Conservation (phyloP, 2,329 filamentous ascomycete genomes). For the Sclerotinia minor region DNA sequence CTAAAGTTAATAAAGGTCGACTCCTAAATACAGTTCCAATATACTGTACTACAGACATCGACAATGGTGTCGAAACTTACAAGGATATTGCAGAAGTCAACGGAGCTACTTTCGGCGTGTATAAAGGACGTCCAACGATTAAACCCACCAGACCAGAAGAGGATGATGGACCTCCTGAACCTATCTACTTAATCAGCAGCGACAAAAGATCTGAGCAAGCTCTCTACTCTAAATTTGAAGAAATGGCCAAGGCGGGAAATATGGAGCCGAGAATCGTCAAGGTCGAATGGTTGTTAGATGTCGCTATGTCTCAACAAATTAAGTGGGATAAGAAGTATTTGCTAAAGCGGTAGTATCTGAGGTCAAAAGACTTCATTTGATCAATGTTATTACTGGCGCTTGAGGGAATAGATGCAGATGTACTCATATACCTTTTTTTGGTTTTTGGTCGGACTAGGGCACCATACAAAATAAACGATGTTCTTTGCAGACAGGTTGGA, state of each 20-base stretch:
- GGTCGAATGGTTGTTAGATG: conserved; percentile 86
- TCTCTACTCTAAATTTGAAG: conserved; percentile 77
- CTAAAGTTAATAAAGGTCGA: conserved; percentile 72
- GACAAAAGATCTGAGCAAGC: conserved; percentile 64
- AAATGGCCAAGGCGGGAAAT: conserved; percentile 74
- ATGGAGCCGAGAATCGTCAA: conserved; percentile 80
- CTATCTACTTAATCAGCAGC: conserved; percentile 81
- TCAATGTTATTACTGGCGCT: conserved; percentile 1
- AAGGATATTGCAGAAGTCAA: conserved; percentile 85
- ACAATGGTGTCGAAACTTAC: conserved; percentile 81
- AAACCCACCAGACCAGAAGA: conserved; percentile 62
- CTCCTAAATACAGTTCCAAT: conserved; percentile 76
- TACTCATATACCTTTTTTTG: conserved; percentile 16
- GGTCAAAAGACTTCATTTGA: background rate
- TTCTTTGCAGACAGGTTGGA: background rate
- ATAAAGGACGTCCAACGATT: conserved; percentile 59
- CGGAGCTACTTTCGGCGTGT: conserved; percentile 78
- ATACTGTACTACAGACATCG: conserved; percentile 79
- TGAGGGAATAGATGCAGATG: background rate
- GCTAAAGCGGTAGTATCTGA: conserved; percentile 16
- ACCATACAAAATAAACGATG: conserved; percentile 1
- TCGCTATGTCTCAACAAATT: conserved; percentile 84
- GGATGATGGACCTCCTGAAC: conserved; percentile 61
- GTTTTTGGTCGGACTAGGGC: background rate
- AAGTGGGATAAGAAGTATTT: conserved; percentile 65